These are phyloP conservation scores for Plectosphaerella plurivora DNA, from an alignment of 2,329 filamentous ascomycete species.

Conservation along the genomic window DNA sequence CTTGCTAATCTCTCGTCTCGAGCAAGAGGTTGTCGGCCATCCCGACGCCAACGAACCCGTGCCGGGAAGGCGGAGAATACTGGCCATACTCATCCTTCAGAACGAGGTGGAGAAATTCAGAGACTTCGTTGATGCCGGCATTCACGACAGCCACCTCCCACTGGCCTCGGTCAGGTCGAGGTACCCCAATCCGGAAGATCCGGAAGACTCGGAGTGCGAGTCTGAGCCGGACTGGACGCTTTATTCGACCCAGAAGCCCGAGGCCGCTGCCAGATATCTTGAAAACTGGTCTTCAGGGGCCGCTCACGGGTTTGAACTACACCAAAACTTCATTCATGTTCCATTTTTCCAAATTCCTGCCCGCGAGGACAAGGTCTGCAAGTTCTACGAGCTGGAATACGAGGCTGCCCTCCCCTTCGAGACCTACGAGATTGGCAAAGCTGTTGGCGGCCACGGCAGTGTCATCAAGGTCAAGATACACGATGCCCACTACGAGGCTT, in stretches of 20 bases:
- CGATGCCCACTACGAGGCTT: neutral
- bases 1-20: too few relatives aligned
- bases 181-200: neutral
- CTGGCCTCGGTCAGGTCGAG: neutral
- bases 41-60: too few relatives aligned
- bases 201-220: neutral
- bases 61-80: neutral
- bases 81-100: neutral
- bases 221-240: neutral
- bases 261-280: too few relatives aligned
- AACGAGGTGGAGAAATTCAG: neutral
- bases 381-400: neutral
- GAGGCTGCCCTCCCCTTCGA: neutral
- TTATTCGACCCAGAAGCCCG: too few relatives aligned
- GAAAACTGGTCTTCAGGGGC: too few relatives aligned
- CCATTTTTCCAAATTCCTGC: neutral
- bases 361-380: neutral
- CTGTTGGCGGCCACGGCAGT: neutral
- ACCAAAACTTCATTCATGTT: neutral
- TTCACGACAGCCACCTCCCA: neutral
- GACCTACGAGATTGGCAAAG: neutral
- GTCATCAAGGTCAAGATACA: neutral
- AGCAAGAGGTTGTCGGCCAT: too few relatives aligned
- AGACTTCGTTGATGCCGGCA: neutral
- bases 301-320: neutral